Percentiles rank a stretch among this genome's conserved stretches.
Conservation (phyloP, 2,329 filamentous ascomycete genomes). For the Orbilia ellipsospora region DNA sequence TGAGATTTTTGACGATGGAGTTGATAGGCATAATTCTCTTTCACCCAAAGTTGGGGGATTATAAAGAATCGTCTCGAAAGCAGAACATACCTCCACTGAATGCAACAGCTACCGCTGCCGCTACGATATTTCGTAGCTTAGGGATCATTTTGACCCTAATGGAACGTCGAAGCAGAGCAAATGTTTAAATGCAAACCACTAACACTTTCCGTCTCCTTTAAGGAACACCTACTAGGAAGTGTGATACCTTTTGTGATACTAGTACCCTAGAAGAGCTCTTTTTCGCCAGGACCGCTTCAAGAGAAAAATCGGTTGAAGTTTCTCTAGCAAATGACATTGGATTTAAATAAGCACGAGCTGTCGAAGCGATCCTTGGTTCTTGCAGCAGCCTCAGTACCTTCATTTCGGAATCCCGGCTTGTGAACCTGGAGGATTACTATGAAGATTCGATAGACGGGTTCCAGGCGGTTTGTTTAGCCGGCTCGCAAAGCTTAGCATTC, state of each 20-base stretch:
- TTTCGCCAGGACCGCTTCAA: not conserved
- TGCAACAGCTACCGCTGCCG: conserved; percentile 18
- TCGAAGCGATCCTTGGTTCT: conserved; percentile 7
- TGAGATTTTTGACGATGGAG: not conserved
- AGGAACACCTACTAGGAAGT: not conserved
- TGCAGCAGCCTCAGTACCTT: conserved; percentile 9
- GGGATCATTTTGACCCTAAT: conserved; percentile 19
- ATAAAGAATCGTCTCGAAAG: not conserved
- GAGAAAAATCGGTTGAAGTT: not conserved
- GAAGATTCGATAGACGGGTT: not conserved
- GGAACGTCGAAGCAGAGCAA: not conserved
- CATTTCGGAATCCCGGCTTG: conserved; percentile 53
- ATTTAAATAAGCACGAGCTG: conserved; percentile 29
- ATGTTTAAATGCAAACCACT: not conserved
- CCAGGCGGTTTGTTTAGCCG: conserved; percentile 34
- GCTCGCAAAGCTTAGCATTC: conserved; percentile 49
- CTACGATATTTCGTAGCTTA: conserved; percentile 32
- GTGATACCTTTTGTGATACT: not conserved
- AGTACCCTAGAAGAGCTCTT: conserved; percentile 5
- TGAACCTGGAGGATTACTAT: conserved; percentile 20
- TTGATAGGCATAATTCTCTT: not conserved
- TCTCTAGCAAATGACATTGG: conserved; percentile 12
- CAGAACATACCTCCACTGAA: conserved; percentile 29
- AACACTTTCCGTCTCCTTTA: not conserved
- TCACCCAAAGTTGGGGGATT: conserved; percentile 3